phyloP scores from a whole-genome alignment of 2,329 filamentous ascomycete species.

The Penicillium capsulatum region DNA sequence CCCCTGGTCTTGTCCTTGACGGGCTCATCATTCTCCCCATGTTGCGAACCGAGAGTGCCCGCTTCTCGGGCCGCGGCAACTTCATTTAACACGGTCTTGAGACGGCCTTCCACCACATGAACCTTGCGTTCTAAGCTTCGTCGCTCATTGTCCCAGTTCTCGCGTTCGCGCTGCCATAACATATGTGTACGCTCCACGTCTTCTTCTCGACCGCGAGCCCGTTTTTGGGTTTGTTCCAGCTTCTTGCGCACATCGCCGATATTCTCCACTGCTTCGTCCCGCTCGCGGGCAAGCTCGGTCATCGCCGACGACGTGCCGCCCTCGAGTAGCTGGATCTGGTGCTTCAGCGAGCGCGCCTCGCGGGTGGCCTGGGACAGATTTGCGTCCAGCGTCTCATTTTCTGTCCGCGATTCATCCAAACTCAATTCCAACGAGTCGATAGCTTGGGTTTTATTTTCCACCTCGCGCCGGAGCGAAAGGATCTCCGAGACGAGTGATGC shows the following conservation, averaged over 20 bases:
- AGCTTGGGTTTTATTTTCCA: slow-evolving; percentile 81
- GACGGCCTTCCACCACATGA: slow-evolving; percentile 81
- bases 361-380: slow-evolving; percentile 62
- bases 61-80: slow-evolving; percentile 51
- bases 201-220: slow-evolving; percentile 72
- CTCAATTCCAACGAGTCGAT: slow-evolving; percentile 80
- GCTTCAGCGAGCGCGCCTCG: slow-evolving; percentile 75
- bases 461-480: slow-evolving; percentile 74
- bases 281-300: slow-evolving; percentile 75
- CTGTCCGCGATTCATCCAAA: slow-evolving; percentile 65
- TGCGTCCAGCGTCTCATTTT: slow-evolving; percentile 67
- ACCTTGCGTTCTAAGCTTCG: slow-evolving; percentile 77
- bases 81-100: slow-evolving; percentile 82
- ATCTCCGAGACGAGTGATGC: slow-evolving; percentile 95
- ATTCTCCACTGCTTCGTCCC: slow-evolving; percentile 74
- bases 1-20: slow-evolving; percentile 57
- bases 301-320: slow-evolving; percentile 82
- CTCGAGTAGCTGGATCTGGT: slow-evolving; percentile 81
- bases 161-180: slow-evolving; percentile 79
- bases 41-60: slow-evolving; percentile 27
- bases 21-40: slow-evolving; percentile 59
- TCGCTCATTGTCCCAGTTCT: slow-evolving; percentile 77
- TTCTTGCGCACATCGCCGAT: slow-evolving; percentile 69
- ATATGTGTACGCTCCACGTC: slow-evolving; percentile 73
- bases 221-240: slow-evolving; percentile 74